These are phyloP conservation scores for Athelia psychrophila DNA, from an alignment of 1,284 basidiomycete genomes.

Conservation along the genomic window DNA sequence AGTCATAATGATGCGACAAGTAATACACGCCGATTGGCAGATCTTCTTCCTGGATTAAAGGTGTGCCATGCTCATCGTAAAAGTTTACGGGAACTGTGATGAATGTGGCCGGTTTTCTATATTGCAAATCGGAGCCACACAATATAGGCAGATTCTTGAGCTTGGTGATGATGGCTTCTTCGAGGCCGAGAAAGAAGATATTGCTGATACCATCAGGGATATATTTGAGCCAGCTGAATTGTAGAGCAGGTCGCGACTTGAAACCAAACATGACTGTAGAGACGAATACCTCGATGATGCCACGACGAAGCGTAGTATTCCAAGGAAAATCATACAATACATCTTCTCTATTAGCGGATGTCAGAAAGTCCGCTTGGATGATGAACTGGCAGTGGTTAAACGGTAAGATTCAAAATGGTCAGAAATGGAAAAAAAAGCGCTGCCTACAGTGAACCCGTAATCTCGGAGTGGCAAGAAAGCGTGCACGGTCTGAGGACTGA, in stretches of 20 bases:
- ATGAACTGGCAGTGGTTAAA: conserved; percentile 14
- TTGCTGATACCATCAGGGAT: neutral
- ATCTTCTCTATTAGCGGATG: conserved; percentile 18
- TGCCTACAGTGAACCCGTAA: conserved; percentile 15
- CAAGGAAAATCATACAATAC: conserved; percentile 10
- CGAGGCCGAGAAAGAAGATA: neutral
- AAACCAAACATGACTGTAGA: neutral
- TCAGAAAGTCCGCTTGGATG: conserved; percentile 20
- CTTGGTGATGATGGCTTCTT: neutral
- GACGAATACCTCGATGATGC: conserved; percentile 7
- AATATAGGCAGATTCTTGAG: neutral
- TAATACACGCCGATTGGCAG: neutral
- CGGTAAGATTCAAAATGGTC: too few species aligned
- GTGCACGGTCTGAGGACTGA: conserved; percentile 12
- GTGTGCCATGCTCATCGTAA: neutral
- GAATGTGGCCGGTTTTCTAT: neutral
- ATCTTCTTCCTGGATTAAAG: neutral
- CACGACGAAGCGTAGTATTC: conserved; percentile 11
- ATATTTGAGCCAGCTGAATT: neutral
- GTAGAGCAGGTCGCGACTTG: neutral
- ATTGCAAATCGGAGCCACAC: neutral
- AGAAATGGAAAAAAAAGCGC: neutral
- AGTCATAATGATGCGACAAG: neutral
- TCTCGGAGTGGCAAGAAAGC: conserved; percentile 16
- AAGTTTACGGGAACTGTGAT: neutral